Evolutionary conservation across 805 yeast genomes (phyloP), one percentile per base, ranked within the genome.

Genomic region (Brettanomyces custersianus): DNA sequence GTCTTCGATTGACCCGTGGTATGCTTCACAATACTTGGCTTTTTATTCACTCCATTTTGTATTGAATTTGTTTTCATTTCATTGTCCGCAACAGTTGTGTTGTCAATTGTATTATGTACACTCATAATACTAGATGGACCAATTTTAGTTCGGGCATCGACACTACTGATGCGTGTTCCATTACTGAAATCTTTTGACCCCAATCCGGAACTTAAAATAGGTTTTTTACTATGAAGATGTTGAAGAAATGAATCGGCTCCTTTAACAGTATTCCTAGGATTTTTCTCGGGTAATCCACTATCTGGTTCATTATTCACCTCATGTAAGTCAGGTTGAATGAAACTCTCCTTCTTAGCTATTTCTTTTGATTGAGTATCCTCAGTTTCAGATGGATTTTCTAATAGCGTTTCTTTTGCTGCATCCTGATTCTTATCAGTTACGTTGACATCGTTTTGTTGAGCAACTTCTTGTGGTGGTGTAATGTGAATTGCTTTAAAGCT

Each of bases 171-270:
- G 20, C 8, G 10, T 9, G 32, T 13, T 8, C 8, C 20, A 11
- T 8, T 9, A 29, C 13, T 26, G 29, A 10, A 13, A 6, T 8
- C 6, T 7, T 29, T 29, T 13, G 19, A 7, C 17, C 8, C 21
- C 10, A 17, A 8, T 21, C 16, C 18, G n/a, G 34, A 15, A 19
- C 20, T 26, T 20, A 31, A 13, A 9, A 40, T 36, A 4, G 52
- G 47, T 27, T 49, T 36, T 28, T 51, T 51, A 16, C 41, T 45
- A 32, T 45, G 48, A 24, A 51, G 33, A 20, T 49, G 52, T 24
- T 44, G 42, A 13, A 47, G 16, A 16, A 47, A 38, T n/a, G 43
- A 37, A 19, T 47, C 51, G 10, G 45, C 22, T 19, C 34, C 38
- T 19, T 34, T 38, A 13, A 16, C 23, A 11, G 24, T 26, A 22